Evolutionary conservation across 2,329 filamentous ascomycete genomes (phyloP).

Genomic region (Nigrospora osmanthi): DNA sequence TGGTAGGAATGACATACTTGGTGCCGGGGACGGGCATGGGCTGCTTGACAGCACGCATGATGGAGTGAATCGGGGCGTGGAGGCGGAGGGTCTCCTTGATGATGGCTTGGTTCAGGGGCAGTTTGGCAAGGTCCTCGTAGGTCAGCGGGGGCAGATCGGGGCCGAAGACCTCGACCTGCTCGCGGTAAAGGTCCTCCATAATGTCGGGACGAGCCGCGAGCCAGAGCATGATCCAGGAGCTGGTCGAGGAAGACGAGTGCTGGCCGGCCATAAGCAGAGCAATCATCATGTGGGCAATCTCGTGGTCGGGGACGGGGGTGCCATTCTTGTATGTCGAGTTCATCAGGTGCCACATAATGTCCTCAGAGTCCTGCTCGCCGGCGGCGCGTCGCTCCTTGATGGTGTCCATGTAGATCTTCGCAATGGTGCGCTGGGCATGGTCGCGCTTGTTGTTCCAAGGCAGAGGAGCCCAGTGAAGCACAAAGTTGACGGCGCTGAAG

Average conservation of each 20-base stretch:
- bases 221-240: slow-evolving; percentile 77
- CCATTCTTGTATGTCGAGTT: slow-evolving; percentile 79
- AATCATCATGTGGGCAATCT: slow-evolving; percentile 92
- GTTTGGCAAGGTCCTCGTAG: slow-evolving; percentile 70
- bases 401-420: slow-evolving; percentile 74
- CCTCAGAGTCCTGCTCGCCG: slow-evolving; percentile 45
- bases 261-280: slow-evolving; percentile 87
- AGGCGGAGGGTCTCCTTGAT: slow-evolving; percentile 89
- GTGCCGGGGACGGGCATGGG: slow-evolving; percentile 80
- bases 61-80: slow-evolving; percentile 89
- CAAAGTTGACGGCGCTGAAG: slow-evolving; percentile 84
- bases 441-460: slow-evolving; percentile 84
- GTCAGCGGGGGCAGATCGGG: slow-evolving; percentile 65
- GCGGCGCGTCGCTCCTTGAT: slow-evolving; percentile 61
- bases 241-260: slow-evolving; percentile 79
- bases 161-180: slow-evolving; percentile 70
- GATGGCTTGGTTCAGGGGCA: slow-evolving; percentile 76
- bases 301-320: slow-evolving; percentile 67
- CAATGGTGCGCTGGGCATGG: slow-evolving; percentile 70
- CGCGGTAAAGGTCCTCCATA: slow-evolving; percentile 72
- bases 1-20: slow-evolving; percentile 72
- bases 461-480: slow-evolving; percentile 79
- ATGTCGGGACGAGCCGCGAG: slow-evolving; percentile 72
- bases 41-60: slow-evolving; percentile 85
- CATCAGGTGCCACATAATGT: slow-evolving; percentile 92